A percentile compares a stretch with the other conserved stretches of the same genome.
phyloP scores from a whole-genome alignment of 352 stramenopile species.

The Pythium brachiatum region DNA sequence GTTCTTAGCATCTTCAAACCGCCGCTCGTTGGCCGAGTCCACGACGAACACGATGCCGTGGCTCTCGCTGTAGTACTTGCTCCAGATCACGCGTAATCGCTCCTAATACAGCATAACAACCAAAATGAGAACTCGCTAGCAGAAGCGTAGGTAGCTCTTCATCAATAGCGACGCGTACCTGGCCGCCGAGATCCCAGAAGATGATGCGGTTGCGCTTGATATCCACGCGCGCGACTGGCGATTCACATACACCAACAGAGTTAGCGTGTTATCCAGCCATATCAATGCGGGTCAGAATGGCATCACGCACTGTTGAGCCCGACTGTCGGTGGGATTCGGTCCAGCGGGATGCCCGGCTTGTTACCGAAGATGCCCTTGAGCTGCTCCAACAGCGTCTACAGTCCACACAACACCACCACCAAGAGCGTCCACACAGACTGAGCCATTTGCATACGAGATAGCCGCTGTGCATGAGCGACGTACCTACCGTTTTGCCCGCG shows the following conservation, averaged over 20 bases:
- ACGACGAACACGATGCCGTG: constrained; percentile 92
- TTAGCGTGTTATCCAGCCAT: too few species aligned
- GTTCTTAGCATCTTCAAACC: constrained; percentile 89
- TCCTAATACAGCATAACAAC: too few species aligned
- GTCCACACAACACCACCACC: constrained; percentile 27
- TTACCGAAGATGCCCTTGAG: constrained; percentile 90
- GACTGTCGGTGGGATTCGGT: constrained; percentile 91
- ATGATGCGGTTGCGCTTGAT: constrained; percentile 84
- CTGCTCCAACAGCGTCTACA: constrained; percentile 86
- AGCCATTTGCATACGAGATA: neutral
- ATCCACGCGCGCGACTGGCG: constrained; percentile 72
- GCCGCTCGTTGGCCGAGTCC: constrained; percentile 77
- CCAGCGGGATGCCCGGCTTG: constrained; percentile 84
- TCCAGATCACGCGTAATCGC: constrained; percentile 86
- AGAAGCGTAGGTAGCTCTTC: too few species aligned
- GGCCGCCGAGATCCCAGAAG: constrained; percentile 91
- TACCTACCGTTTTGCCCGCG: constrained; percentile 89
- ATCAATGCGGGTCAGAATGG: too few species aligned
- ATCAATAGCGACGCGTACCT: constrained; percentile 44
- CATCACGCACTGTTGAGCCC: constrained; percentile 78
- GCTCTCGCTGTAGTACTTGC: constrained; percentile 93
- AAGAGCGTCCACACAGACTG: neutral
- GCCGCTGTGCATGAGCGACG: neutral
- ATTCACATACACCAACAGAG: neutral
- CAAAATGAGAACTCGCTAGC: too few species aligned